Evolutionary conservation across 2,329 filamentous ascomycete species (phyloP).

Genomic region (Cladosporium sp.): DNA sequence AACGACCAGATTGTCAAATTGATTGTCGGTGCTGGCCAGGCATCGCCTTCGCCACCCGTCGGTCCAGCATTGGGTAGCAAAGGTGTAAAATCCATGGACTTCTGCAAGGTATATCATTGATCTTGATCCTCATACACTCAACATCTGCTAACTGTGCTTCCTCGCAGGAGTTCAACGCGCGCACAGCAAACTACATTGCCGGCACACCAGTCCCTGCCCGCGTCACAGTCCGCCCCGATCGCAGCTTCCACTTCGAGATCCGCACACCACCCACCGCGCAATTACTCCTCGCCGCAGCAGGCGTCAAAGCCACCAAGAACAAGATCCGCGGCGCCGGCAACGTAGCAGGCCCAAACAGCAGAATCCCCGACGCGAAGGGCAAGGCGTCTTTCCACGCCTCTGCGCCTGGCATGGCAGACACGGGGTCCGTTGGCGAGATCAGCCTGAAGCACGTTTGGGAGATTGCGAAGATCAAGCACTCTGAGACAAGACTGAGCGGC

Average conservation of each 20-base stretch:
- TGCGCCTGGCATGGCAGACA: conserved; percentile 59
- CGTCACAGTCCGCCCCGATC: conserved; percentile 88
- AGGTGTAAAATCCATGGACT: conserved; percentile 99
- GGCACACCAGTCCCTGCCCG: conserved; percentile 88
- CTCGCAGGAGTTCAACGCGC: conserved; percentile 88
- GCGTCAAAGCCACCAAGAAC: conserved; percentile 72
- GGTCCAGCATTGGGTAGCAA: conserved; percentile 95
- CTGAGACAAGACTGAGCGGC: conserved; percentile 52
- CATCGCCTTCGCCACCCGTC: conserved; percentile 90
- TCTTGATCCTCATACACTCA: background rate
- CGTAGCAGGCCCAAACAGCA: conserved; percentile 47
- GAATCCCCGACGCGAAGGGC: conserved; percentile 38
- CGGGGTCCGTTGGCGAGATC: conserved; percentile 71
- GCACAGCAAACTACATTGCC: conserved; percentile 77
- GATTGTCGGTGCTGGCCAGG: conserved; percentile 94
- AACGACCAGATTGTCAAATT: conserved; percentile 86
- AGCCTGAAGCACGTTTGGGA: conserved; percentile 96
- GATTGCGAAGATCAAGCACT: conserved; percentile 91
- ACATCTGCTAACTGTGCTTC: conserved; percentile 4
- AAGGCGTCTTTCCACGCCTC: conserved; percentile 36
- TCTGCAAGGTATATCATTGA: conserved; percentile 77
- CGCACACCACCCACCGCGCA: conserved; percentile 94
- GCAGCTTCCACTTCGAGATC: conserved; percentile 88
- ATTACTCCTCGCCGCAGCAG: conserved; percentile 80
- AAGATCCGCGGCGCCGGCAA: conserved; percentile 70